phyloP scores from a whole-genome alignment of 805 yeast species.

The Cyberlindnera mrakii region DNA sequence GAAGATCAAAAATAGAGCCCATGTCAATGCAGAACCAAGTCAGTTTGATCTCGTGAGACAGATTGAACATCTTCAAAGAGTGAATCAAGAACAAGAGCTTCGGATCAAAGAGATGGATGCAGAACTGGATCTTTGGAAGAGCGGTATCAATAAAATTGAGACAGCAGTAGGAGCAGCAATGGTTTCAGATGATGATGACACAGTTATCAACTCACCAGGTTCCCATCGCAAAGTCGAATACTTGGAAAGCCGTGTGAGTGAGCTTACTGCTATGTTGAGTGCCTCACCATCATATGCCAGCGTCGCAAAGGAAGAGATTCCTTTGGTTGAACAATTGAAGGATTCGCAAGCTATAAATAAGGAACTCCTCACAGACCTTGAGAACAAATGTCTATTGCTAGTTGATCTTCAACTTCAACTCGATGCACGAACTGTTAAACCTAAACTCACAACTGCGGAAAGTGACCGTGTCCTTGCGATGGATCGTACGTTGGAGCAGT shows the following conservation, averaged over 20 bases:
- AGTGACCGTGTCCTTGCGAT: slow-evolving; percentile 46
- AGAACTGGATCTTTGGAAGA: slow-evolving; percentile 22
- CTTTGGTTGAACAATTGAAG: slow-evolving; percentile 8
- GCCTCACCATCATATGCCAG: slow-evolving; percentile 7
- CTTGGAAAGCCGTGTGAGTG: slow-evolving; percentile 10
- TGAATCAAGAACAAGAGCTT: slow-evolving; percentile 14
- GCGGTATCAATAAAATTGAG: slow-evolving; percentile 11
- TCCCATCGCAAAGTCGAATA: not conserved
- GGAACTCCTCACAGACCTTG: slow-evolving; percentile 21
- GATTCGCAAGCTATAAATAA: slow-evolving; percentile 17
- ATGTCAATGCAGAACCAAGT: slow-evolving; percentile 38
- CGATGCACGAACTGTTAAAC: slow-evolving; percentile 31
- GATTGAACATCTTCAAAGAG: slow-evolving; percentile 15
- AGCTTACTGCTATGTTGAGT: slow-evolving; percentile 12
- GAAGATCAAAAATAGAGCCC: slow-evolving; percentile 57
- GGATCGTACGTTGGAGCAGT: slow-evolving; percentile 51
- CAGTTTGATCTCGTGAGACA: slow-evolving; percentile 16
- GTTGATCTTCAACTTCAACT: slow-evolving; percentile 38
- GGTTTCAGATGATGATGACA: slow-evolving; percentile 1
- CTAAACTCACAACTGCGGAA: slow-evolving; percentile 11
- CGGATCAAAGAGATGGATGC: slow-evolving; percentile 12
- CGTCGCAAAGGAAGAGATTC: not conserved
- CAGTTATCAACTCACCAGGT: not conserved
- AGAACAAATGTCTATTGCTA: slow-evolving; percentile 21
- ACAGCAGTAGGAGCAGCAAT: not conserved